Evolutionary conservation across 257 asterid species (phyloP), one percentile per base, ranked within the genome.

Genomic region (Apocynum venetum): DNA sequence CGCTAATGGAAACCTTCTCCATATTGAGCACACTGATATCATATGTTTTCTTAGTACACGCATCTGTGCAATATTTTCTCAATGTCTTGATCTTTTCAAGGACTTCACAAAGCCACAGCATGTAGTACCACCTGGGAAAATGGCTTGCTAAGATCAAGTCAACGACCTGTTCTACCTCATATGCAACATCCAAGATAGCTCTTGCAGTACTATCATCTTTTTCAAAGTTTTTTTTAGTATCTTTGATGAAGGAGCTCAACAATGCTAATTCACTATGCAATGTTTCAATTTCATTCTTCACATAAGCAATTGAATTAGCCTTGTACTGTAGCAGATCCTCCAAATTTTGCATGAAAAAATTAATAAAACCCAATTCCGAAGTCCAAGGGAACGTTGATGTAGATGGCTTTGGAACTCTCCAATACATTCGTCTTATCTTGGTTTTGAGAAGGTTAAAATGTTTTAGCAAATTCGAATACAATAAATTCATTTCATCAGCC

Each of bases 51-150:
- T 51, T 36, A 44, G 31, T 20, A 3, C 8, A 0, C 43, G 11
- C 65, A n/a, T 13, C 25, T 78, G 13, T 6, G 8, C 13, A 66
- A 19, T 17, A 17, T 19, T 67, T 35, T 3, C 61, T 73, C 49
- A 0, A 46, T 1, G n/a, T 46, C 48, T 63, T 41, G 1, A 81
- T 66, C 74, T 47, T 70, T 55, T 81, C 57, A 35, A 41, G 3
- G 64, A 73, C 57, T 43, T 81, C 65, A 77, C 44, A 77, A 46
- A 81, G 77, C 78, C 72, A 81, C 8, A 41, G 20, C 25, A 52
- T 56, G 4, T 46, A 36, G 38, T 81, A 63, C 75, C 47, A n/a
- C 11, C 4, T 38, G 3, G 66, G 56, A 65, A 57, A 38, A 13
- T 60, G 38, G 17, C 41, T 38, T 4, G 38, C 4, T 59, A 57